A percentile compares a stretch with the other conserved stretches of the same genome.
Evolutionary conservation across 345 rosid genomes (phyloP).

Genomic region (Eucalyptus guilfoylei): DNA sequence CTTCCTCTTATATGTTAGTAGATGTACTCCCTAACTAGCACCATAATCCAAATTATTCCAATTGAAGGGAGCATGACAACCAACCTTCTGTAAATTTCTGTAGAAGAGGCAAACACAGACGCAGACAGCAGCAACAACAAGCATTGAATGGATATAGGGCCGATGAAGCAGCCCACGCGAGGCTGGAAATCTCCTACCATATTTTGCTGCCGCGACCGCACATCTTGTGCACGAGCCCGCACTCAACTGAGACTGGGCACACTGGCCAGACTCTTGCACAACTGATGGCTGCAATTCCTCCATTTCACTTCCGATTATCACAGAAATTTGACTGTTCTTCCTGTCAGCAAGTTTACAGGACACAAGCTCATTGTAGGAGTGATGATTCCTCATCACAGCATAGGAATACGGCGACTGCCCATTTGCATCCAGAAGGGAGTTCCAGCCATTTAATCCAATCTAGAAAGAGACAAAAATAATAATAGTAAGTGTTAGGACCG

Average conservation of each 20-base stretch:
- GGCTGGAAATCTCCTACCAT: constrained; percentile 25
- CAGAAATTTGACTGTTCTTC: constrained; percentile 61
- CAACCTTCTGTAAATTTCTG: constrained; percentile 44
- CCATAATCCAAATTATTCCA: constrained; percentile 79
- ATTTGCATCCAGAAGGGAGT: constrained; percentile 41
- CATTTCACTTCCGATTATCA: constrained; percentile 24
- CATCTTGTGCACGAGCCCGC: constrained; percentile 45
- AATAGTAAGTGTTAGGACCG: not conserved
- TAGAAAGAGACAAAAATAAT: not conserved
- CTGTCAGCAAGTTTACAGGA: constrained; percentile 53
- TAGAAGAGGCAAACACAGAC: constrained; percentile 84
- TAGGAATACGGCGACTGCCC: constrained; percentile 61
- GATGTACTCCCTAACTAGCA: constrained; percentile 23
- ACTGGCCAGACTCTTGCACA: not conserved
- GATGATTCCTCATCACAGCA: constrained; percentile 58
- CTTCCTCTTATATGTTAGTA: not conserved
- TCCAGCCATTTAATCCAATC: constrained; percentile 77
- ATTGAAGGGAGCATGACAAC: constrained; percentile 32
- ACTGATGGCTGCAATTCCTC: not conserved
- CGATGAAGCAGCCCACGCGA: constrained; percentile 61
- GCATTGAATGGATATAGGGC: constrained; percentile 74
- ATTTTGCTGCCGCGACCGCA: constrained; percentile 41
- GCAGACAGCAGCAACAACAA: constrained; percentile 81
- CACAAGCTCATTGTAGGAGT: constrained; percentile 60
- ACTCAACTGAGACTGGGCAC: not conserved